Conservation (phyloP, 1,284 basidiomycete genomes). For the Vanrija sp. region DNA sequence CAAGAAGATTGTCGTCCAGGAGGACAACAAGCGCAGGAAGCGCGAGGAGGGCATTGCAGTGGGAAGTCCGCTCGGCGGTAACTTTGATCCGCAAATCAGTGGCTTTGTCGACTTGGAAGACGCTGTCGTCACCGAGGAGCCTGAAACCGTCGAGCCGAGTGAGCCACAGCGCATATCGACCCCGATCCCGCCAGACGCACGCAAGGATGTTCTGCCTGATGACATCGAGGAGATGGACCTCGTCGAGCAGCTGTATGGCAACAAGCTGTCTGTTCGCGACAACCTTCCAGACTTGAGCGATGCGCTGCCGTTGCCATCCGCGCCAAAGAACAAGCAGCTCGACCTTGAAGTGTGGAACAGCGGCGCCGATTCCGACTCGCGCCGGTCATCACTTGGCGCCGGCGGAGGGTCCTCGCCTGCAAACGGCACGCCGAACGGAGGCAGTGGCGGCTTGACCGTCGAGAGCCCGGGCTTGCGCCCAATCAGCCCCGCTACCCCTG, state of each 20-base stretch:
- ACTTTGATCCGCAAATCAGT: too few species aligned
- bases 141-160: background rate
- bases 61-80: too few species aligned
- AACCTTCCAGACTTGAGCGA: conserved; percentile 71
- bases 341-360: conserved; percentile 71
- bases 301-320: conserved; percentile 67
- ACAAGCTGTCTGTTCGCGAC: conserved; percentile 65
- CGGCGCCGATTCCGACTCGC: conserved; percentile 20
- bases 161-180: background rate
- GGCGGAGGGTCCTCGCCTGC: background rate
- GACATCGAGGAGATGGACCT: conserved; percentile 87
- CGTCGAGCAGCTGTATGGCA: conserved; percentile 86
- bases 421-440: conserved; percentile 5
- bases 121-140: background rate
- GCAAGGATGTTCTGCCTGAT: conserved; percentile 27
- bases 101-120: too few species aligned
- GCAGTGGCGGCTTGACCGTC: background rate
- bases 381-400: conserved; percentile 21
- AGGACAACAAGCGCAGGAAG: conserved; percentile 52
- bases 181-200: background rate
- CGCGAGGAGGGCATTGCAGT: conserved; percentile 23
- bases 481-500: conserved; percentile 1
- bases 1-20: conserved; percentile 74
- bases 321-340: conserved; percentile 83
- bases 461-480: background rate